Evolutionary conservation across 495 filamentous ascomycete species (phyloP).

Genomic region (Xylaria curta): DNA sequence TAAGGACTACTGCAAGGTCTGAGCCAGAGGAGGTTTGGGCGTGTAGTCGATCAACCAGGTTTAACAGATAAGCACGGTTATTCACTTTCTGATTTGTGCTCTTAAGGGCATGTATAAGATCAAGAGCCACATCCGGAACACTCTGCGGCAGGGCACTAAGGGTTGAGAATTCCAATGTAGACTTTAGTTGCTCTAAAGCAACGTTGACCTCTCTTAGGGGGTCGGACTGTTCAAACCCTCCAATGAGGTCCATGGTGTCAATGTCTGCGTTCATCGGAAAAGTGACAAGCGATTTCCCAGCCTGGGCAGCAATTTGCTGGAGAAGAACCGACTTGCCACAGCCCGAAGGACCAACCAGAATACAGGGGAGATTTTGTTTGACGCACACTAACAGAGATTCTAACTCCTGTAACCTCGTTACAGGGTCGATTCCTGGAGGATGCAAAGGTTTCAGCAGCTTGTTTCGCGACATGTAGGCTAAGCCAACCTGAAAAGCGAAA

Average conservation of each 20-base stretch:
- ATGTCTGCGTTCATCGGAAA: slow-evolving; percentile 90
- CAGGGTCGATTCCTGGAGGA: slow-evolving; percentile 61
- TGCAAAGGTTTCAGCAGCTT: slow-evolving; percentile 58
- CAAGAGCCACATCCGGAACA: slow-evolving; percentile 50
- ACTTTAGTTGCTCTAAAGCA: slow-evolving; percentile 60
- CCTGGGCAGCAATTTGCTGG: slow-evolving; percentile 75
- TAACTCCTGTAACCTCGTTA: slow-evolving; percentile 67
- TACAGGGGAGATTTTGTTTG: slow-evolving; percentile 84
- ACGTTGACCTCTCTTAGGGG: slow-evolving; percentile 68
- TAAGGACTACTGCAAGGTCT: slow-evolving; percentile 38
- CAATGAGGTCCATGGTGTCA: slow-evolving; percentile 95
- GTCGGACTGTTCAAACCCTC: slow-evolving; percentile 95
- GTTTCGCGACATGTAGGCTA: slow-evolving; percentile 71
- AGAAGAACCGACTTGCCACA: slow-evolving; percentile 85
- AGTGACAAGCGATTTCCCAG: slow-evolving; percentile 74
- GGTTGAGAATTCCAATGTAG: slow-evolving; percentile 60
- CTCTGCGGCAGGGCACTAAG: slow-evolving; percentile 54
- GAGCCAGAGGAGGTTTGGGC: slow-evolving; percentile 34
- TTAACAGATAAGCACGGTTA: slow-evolving; percentile 39
- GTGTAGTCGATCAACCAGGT: slow-evolving; percentile 40
- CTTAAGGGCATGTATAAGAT: slow-evolving; percentile 49
- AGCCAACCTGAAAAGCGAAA: slow-evolving; percentile 70
- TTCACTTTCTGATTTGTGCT: slow-evolving; percentile 35
- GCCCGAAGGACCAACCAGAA: slow-evolving; percentile 84
- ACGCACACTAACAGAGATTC: slow-evolving; percentile 90